These are phyloP conservation scores for Clarireedia paspali DNA, from an alignment of 2,329 filamentous ascomycete species.

Conservation along the genomic window DNA sequence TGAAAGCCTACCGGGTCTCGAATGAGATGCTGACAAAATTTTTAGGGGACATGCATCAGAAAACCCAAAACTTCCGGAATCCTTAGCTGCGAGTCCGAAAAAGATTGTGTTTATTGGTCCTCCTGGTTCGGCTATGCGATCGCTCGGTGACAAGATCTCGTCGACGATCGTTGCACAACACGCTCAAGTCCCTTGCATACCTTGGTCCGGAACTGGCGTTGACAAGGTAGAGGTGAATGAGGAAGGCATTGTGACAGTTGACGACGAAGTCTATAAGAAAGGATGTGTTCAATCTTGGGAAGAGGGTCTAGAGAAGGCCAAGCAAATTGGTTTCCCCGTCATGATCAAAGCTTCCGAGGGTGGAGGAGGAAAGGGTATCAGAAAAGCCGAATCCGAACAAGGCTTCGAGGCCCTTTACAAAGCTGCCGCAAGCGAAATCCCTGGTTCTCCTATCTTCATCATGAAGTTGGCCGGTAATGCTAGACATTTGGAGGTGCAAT, in stretches of 20 bases:
- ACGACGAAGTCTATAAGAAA: constrained; percentile 76
- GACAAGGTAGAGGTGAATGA: constrained; percentile 71
- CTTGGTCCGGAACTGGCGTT: constrained; percentile 97
- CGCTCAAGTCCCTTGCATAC: constrained; percentile 91
- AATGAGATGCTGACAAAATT: constrained; percentile 11
- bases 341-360: constrained; percentile 99
- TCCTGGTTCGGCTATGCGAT: constrained; percentile 96
- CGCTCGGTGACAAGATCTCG: constrained; percentile 98
- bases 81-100: constrained; percentile 88
- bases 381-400: constrained; percentile 81
- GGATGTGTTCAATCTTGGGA: constrained; percentile 86
- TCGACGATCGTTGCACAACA: constrained; percentile 99
- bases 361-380: constrained; percentile 98
- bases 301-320: constrained; percentile 81
- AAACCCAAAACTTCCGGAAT: constrained; percentile 96
- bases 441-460: constrained; percentile 98
- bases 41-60: constrained; percentile 91
- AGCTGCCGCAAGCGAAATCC: constrained; percentile 93
- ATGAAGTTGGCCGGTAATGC: constrained; percentile 99
- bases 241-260: constrained; percentile 84
- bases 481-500: constrained; percentile 92
- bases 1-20: not conserved
- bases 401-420: constrained; percentile 85
- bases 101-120: constrained; percentile 99
- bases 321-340: constrained; percentile 92